Conservation (phyloP, 2,329 filamentous ascomycete genomes). For the Bipolaris oryzae region DNA sequence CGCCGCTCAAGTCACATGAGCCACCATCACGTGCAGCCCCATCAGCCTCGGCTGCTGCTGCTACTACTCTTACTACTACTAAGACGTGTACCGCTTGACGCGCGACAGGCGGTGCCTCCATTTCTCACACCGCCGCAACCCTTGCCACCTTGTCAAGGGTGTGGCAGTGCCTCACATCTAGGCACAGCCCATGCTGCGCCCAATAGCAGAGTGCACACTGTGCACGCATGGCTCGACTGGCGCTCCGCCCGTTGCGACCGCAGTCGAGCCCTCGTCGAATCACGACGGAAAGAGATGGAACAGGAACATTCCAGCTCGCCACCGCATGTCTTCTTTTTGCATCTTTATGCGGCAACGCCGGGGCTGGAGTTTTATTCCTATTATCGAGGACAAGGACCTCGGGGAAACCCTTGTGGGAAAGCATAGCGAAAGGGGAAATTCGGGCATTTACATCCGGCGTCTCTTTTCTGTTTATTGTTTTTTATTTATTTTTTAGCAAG, state of each 20-base stretch:
- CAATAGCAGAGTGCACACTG: neutral
- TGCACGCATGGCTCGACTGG: conserved; percentile 7
- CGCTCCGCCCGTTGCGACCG: neutral
- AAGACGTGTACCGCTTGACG: conserved; percentile 1
- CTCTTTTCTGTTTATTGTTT: too few relatives aligned
- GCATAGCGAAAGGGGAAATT: conserved; percentile 5
- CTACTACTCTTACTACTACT: neutral
- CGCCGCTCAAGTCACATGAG: conserved; percentile 22
- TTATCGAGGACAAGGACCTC: neutral
- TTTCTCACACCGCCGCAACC: neutral
- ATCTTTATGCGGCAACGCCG: neutral
- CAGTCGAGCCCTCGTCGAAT: conserved; percentile 8
- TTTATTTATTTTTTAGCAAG: too few relatives aligned
- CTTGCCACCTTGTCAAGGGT: neutral
- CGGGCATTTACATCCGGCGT: conserved; percentile 11
- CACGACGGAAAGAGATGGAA: neutral
- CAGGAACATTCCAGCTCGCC: neutral
- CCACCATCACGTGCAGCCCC: neutral
- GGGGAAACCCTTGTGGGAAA: neutral
- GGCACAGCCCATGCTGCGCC: neutral
- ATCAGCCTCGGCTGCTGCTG: neutral
- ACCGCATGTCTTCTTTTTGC: neutral
- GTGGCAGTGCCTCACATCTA: neutral
- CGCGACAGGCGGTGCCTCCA: conserved; percentile 3
- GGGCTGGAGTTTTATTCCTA: neutral